Evolutionary conservation across 2,329 filamentous ascomycete genomes (phyloP).

Genomic region (Stachybotrys chartarum): DNA sequence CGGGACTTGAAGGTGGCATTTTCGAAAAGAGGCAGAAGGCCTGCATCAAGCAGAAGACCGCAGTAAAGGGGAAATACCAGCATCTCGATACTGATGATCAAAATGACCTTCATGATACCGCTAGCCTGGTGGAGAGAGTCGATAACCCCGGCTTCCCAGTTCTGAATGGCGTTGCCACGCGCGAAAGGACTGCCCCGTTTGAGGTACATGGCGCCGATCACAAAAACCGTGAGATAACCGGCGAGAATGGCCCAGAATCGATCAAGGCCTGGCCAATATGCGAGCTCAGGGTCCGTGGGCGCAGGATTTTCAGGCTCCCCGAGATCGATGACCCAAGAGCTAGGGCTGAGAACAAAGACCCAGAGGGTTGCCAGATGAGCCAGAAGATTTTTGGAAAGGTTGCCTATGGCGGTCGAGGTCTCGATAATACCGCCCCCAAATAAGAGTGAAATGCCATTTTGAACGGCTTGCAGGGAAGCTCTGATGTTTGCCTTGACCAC

Average conservation of each 20-base stretch:
- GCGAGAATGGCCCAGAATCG: slow-evolving; percentile 65
- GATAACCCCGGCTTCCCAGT: slow-evolving; percentile 69
- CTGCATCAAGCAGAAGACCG: slow-evolving; percentile 80
- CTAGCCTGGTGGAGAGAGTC: slow-evolving; percentile 88
- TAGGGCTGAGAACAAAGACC: slow-evolving; percentile 33
- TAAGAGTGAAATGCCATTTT: slow-evolving; percentile 32
- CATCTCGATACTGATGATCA: slow-evolving; percentile 99
- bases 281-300: slow-evolving; percentile 48
- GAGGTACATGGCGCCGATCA: slow-evolving; percentile 73
- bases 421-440: slow-evolving; percentile 32
- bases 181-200: slow-evolving; percentile 65
- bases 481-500: slow-evolving; percentile 48
- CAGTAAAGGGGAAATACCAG: slow-evolving; percentile 94
- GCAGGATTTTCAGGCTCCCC: slow-evolving; percentile 31
- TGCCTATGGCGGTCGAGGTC: slow-evolving; percentile 4
- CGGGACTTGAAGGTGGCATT: slow-evolving; percentile 70
- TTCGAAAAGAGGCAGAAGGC: slow-evolving; percentile 83
- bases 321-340: slow-evolving; percentile 52
- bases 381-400: slow-evolving; percentile 5
- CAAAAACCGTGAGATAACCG: slow-evolving; percentile 72
- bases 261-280: slow-evolving; percentile 61
- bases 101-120: slow-evolving; percentile 92
- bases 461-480: slow-evolving; percentile 30
- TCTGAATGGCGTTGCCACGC: slow-evolving; percentile 43
- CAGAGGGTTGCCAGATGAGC: slow-evolving; percentile 8